Evolutionary conservation across 2,329 filamentous ascomycete species (phyloP), one percentile per base, ranked within the genome.

Genomic region (Aspergillus luchuensis): DNA sequence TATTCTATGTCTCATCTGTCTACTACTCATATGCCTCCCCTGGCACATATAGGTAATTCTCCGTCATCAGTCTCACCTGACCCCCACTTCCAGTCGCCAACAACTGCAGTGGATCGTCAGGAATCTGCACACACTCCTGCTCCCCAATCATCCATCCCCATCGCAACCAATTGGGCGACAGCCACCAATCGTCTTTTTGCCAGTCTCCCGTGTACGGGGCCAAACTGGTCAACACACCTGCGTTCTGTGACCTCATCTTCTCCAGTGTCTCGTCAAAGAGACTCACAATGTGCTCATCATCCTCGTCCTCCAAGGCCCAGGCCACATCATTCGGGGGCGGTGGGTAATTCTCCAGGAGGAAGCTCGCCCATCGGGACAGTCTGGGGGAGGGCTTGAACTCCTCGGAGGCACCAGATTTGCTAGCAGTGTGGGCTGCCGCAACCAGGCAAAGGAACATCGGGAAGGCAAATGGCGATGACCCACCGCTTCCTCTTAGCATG

Each of bases 111-210:
- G 76, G 74, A 56, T 77, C 69, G 52, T 72, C 71, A 0, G 74
- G 71, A 25, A 73, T 66, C 56, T 73, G 69, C 45, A 78, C 70
- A 53, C 67, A 69, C 60, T 81, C 78, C 43, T 78, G 73, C 53
- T 78, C 73, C 43, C 71, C 71, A 47, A 79, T 70, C 60, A 74
- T 73, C 73, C 77, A 80, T 23, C 76, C 75, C 79, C 79, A 81
- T 49, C 77, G 75, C 50, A 80, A 17, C 73, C 73, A 75, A 19
- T 75, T 72, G 6, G 71, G 65, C 28, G 74, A 72, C 30, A 78
- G 62, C 76, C 76, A 78, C 65, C 70, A 72, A 53, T 67, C 67
- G n/a, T 65, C 65, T n/a, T 63, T 56, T 51, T 66, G 47, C 63
- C 62, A 67, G 13, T 62, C 62, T 3, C 68, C 69, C 4, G 67